Percentiles rank a stretch among this genome's conserved stretches.
Evolutionary conservation across 139 green algal species (phyloP).

Genomic region (Asterochloris sp.): DNA sequence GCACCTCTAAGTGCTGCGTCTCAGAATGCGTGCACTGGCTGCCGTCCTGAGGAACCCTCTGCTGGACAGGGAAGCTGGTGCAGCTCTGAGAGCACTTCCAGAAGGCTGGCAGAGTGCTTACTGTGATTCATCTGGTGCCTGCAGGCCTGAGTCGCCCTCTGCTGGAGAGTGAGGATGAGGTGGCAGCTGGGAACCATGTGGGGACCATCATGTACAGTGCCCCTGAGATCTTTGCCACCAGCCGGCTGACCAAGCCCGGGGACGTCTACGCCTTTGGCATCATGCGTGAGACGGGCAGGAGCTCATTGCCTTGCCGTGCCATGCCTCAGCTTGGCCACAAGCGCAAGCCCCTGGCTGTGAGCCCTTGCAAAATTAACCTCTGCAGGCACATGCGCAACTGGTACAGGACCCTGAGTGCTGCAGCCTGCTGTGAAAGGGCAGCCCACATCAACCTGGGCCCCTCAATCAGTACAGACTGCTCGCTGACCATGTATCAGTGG

Average conservation of each 20-base stretch:
- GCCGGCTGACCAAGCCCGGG: constrained; percentile 2
- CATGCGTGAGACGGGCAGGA: constrained; percentile 14
- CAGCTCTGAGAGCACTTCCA: too few relatives aligned
- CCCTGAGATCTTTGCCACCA: constrained; percentile 17
- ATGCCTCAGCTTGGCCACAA: neutral
- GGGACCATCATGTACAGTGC: constrained; percentile 30
- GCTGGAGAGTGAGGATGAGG: constrained; percentile 3
- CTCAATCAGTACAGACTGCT: too few relatives aligned
- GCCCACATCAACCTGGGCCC: too few relatives aligned
- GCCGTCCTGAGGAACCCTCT: too few relatives aligned
- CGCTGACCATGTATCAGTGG: too few relatives aligned
- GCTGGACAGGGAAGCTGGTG: too few relatives aligned
- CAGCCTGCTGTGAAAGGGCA: neutral
- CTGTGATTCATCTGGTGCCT: neutral
- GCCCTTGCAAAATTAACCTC: too few relatives aligned
- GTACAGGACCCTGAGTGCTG: neutral
- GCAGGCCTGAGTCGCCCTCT: constrained; percentile 18
- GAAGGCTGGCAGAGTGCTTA: too few relatives aligned
- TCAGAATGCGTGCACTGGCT: too few relatives aligned
- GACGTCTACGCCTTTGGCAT: constrained; percentile 32
- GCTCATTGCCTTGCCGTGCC: neutral
- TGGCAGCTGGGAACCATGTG: constrained; percentile 12
- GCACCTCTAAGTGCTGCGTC: too few relatives aligned
- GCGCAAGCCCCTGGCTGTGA: neutral
- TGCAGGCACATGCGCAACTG: too few relatives aligned